Evolutionary conservation across 768 basidiomycete genomes (phyloP).

Genomic region (Kondoa malvinella): DNA sequence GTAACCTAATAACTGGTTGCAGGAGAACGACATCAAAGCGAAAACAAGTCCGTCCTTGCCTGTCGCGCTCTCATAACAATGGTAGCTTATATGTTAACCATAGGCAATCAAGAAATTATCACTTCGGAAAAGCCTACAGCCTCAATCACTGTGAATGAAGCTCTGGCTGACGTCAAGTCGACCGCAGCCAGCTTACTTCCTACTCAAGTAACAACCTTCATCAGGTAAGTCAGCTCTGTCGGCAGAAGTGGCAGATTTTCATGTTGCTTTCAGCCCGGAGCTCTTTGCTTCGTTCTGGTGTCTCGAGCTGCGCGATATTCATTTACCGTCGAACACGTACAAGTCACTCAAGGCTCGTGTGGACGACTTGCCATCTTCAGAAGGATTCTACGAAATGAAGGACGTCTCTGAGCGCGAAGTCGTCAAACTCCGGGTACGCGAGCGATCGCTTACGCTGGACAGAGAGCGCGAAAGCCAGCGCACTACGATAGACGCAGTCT

Average conservation of each 20-base stretch:
- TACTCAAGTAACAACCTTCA: slow-evolving; percentile 43
- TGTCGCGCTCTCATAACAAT: neutral
- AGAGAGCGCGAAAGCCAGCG: slow-evolving; percentile 6
- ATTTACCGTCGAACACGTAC: slow-evolving; percentile 58
- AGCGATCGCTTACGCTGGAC: slow-evolving; percentile 9
- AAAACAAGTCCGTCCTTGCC: slow-evolving; percentile 22
- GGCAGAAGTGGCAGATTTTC: slow-evolving; percentile 12
- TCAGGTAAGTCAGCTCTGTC: slow-evolving; percentile 44
- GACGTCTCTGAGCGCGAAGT: neutral
- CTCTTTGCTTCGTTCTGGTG: slow-evolving; percentile 98
- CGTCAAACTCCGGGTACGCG: neutral
- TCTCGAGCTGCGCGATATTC: slow-evolving; percentile 71
- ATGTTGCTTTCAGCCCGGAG: slow-evolving; percentile 44
- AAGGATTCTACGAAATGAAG: slow-evolving; percentile 3
- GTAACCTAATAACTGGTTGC: neutral
- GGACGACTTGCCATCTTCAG: slow-evolving; percentile 14
- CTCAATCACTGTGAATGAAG: slow-evolving; percentile 26
- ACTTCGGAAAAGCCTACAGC: neutral
- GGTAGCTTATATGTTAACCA: neutral
- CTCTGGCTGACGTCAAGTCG: slow-evolving; percentile 60
- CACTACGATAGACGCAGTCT: slow-evolving; percentile 33
- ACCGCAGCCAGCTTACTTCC: slow-evolving; percentile 59
- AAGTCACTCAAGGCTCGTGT: slow-evolving; percentile 51
- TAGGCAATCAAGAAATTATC: neutral
- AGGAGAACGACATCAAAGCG: neutral